These are phyloP conservation scores for Magnaporthiopsis incrustans DNA, from an alignment of 2,329 filamentous ascomycete species.

Conservation along the genomic window DNA sequence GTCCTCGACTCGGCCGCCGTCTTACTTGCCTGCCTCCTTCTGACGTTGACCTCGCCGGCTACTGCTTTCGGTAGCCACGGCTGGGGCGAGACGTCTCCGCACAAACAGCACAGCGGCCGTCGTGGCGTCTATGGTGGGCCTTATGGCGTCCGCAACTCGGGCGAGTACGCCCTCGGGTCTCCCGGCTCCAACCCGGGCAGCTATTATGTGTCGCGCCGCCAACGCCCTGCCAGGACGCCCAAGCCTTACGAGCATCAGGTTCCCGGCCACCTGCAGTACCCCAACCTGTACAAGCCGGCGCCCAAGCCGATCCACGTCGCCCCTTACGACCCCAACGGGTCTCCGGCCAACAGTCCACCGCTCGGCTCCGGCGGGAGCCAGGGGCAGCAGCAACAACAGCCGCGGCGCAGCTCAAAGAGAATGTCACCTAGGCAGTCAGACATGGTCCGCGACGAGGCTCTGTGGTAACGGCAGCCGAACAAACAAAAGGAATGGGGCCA, in stretches of 20 bases:
- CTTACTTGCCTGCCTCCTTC: constrained; percentile 25
- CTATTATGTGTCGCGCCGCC: background rate
- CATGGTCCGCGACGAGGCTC: constrained; percentile 5
- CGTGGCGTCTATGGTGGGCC: background rate
- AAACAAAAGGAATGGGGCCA: background rate
- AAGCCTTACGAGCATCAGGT: constrained; percentile 6
- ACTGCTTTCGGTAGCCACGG: constrained; percentile 29
- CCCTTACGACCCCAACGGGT: background rate
- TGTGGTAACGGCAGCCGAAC: background rate
- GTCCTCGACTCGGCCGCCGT: constrained; percentile 33
- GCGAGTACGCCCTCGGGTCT: constrained; percentile 1
- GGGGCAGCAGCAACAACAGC: background rate
- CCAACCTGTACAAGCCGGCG: constrained; percentile 5
- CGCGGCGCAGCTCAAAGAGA: background rate
- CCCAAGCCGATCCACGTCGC: constrained; percentile 3
- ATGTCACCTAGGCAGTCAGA: constrained; percentile 4
- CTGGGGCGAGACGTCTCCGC: constrained; percentile 32
- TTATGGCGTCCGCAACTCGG: background rate
- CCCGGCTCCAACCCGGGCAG: background rate
- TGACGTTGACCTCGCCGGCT: constrained; percentile 30
- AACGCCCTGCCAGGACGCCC: background rate
- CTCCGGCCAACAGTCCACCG: background rate
- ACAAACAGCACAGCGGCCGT: background rate
- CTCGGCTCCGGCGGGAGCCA: constrained; percentile 5
- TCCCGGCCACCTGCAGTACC: constrained; percentile 7